Percentiles rank a stretch among this genome's conserved stretches.
Evolutionary conservation across 176 grass and related monocot species (phyloP).

Genomic region (Saccharum spontaneum): DNA sequence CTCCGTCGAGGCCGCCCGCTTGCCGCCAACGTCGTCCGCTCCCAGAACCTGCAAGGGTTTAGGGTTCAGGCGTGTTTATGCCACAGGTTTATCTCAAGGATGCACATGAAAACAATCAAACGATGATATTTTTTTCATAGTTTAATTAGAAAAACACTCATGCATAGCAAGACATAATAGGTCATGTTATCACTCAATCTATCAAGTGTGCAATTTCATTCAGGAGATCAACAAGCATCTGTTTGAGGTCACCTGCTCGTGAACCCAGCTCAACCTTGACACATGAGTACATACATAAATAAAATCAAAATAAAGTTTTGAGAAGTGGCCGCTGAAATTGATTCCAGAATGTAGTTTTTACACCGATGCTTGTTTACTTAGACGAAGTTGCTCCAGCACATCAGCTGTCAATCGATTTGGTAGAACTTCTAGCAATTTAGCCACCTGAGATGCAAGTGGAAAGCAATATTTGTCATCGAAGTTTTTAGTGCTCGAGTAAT

Average conservation of each 20-base stretch:
- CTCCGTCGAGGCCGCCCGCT: too few species aligned
- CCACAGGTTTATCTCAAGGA: too few species aligned
- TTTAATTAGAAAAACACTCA: too few species aligned
- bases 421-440: conserved; percentile 86
- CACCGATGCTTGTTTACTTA: conserved; percentile 91
- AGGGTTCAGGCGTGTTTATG: too few species aligned
- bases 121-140: too few species aligned
- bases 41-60: too few species aligned
- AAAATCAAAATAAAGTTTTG: conserved; percentile 14
- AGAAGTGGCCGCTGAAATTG: conserved; percentile 15
- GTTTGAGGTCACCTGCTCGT: conserved; percentile 85
- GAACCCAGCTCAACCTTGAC: conserved; percentile 90
- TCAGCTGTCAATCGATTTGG: conserved; percentile 89
- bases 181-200: conserved; percentile 51
- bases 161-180: too few species aligned
- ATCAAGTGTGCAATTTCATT: conserved; percentile 79
- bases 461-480: background rate
- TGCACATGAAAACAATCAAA: too few species aligned
- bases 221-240: conserved; percentile 93
- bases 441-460: conserved; percentile 58
- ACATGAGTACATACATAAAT: conserved; percentile 31
- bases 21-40: too few species aligned
- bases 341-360: conserved; percentile 13
- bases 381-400: conserved; percentile 91
- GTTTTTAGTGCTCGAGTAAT: too few species aligned